A percentile compares a stretch with the other conserved stretches of the same genome.
phyloP scores from a whole-genome alignment of 805 yeast genomes.

The Suhomyces sp. region DNA sequence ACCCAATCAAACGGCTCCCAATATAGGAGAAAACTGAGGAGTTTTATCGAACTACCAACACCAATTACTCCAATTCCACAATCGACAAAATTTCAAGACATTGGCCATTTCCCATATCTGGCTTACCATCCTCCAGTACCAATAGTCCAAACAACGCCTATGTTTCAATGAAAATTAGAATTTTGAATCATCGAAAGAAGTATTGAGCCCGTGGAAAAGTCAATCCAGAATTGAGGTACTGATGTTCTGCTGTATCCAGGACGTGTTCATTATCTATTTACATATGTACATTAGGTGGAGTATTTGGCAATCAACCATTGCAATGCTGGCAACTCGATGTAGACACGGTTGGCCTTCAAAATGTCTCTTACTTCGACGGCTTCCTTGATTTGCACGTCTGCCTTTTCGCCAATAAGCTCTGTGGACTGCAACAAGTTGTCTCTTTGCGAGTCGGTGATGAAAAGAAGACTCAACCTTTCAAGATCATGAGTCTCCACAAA shows the following conservation, averaged over 20 bases:
- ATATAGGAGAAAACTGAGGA: conserved; percentile 41
- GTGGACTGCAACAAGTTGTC: conserved; percentile 61
- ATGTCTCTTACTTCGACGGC: conserved; percentile 81
- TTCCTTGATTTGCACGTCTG: conserved; percentile 69
- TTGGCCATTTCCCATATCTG: conserved; percentile 42
- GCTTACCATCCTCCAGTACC: conserved; percentile 8
- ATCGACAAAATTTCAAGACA: conserved; percentile 61
- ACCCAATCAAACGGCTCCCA: conserved; percentile 22
- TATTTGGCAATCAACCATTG: conserved; percentile 50
- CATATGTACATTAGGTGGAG: conserved; percentile 16
- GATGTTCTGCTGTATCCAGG: background rate
- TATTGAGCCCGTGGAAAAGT: conserved; percentile 40
- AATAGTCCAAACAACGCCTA: conserved; percentile 16
- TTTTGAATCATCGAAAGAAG: conserved; percentile 51
- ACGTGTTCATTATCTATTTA: background rate
- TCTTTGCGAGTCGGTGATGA: conserved; percentile 62
- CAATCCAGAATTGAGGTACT: background rate
- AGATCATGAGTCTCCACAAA: conserved; percentile 50
- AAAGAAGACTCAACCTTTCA: conserved; percentile 54
- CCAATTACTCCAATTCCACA: conserved; percentile 42
- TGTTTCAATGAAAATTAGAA: conserved; percentile 48
- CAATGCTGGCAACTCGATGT: conserved; percentile 70
- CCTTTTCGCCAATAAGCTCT: conserved; percentile 47
- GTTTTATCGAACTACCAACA: conserved; percentile 48
- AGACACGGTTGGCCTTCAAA: conserved; percentile 72